These are phyloP conservation scores for Russula griseocarnosa DNA, from an alignment of 768 basidiomycete species.

Conservation along the genomic window DNA sequence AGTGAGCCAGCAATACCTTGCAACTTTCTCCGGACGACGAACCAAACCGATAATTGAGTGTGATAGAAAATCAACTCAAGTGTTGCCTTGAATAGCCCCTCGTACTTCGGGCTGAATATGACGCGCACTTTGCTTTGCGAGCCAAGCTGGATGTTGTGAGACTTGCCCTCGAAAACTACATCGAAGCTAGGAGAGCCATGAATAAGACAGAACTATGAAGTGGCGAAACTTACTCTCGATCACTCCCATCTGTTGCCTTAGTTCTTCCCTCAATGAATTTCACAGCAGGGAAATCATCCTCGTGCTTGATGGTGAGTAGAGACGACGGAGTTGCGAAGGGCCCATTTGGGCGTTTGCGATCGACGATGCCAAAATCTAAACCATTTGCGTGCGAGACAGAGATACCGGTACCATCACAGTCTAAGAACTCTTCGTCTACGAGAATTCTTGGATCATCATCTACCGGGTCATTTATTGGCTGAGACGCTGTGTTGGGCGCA, in stretches of 20 bases:
- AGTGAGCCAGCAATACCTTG: conserved; percentile 17
- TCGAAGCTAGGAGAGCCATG: conserved; percentile 12
- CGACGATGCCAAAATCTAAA: conserved; percentile 52
- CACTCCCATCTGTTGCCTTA: conserved; percentile 2
- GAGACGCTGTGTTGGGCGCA: neutral
- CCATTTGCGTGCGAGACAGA: conserved; percentile 33
- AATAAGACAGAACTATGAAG: neutral
- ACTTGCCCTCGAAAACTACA: conserved; percentile 2
- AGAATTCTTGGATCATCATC: neutral
- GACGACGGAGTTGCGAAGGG: conserved; percentile 20
- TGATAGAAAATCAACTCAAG: conserved; percentile 20
- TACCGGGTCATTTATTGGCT: neutral
- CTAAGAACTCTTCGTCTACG: conserved; percentile 27
- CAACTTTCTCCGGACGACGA: conserved; percentile 1
- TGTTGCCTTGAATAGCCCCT: conserved; percentile 12
- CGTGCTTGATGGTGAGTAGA: conserved; percentile 25
- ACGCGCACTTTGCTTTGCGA: conserved; percentile 6
- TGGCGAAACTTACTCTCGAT: conserved; percentile 4
- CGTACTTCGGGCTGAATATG: conserved; percentile 18
- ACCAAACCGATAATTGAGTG: neutral
- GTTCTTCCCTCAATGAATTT: conserved; percentile 15
- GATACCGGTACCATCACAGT: conserved; percentile 50
- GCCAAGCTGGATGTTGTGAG: neutral
- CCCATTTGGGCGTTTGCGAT: conserved; percentile 33
- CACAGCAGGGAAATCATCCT: conserved; percentile 14